phyloP scores from a whole-genome alignment of 1,284 basidiomycete genomes.

The Trametes sp. region DNA sequence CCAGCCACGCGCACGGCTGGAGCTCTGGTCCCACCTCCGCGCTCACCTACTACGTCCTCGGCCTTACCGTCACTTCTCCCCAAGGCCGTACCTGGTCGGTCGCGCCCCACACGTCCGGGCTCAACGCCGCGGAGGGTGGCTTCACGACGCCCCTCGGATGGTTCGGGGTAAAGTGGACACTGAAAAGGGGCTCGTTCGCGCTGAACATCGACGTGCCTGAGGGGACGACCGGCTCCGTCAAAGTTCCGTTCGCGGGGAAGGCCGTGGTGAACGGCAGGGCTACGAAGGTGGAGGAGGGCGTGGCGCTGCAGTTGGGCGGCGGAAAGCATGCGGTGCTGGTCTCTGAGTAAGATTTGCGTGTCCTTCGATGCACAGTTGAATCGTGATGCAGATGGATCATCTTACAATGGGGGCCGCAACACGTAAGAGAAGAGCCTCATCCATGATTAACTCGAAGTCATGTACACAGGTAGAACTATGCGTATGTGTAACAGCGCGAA shows the following conservation, averaged over 20 bases:
- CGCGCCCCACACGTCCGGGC: constrained; percentile 49
- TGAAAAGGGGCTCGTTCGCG: constrained; percentile 32
- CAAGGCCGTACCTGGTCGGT: constrained; percentile 52
- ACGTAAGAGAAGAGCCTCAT: no score
- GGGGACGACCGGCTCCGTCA: constrained; percentile 44
- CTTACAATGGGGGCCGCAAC: no score
- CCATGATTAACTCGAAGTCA: no score
- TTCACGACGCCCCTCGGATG: constrained; percentile 53
- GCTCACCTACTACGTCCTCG: constrained; percentile 53
- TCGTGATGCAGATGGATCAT: no score
- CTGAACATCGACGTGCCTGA: constrained; percentile 42
- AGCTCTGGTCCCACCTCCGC: constrained; percentile 46
- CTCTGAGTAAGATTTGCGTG: constrained; percentile 1
- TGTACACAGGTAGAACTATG: no score
- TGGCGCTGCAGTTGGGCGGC: constrained; percentile 20
- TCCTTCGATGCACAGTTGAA: no score
- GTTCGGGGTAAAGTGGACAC: constrained; percentile 47
- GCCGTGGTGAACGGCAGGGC: constrained; percentile 39
- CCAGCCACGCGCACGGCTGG: constrained; percentile 52
- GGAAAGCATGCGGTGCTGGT: constrained; percentile 27
- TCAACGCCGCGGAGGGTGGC: constrained; percentile 49
- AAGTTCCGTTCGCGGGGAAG: constrained; percentile 42
- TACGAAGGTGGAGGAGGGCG: neutral
- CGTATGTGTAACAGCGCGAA: no score
- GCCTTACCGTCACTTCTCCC: constrained; percentile 48